Conservation (phyloP, 139 green algal species). For the Auxenochlorella protothecoides region DNA sequence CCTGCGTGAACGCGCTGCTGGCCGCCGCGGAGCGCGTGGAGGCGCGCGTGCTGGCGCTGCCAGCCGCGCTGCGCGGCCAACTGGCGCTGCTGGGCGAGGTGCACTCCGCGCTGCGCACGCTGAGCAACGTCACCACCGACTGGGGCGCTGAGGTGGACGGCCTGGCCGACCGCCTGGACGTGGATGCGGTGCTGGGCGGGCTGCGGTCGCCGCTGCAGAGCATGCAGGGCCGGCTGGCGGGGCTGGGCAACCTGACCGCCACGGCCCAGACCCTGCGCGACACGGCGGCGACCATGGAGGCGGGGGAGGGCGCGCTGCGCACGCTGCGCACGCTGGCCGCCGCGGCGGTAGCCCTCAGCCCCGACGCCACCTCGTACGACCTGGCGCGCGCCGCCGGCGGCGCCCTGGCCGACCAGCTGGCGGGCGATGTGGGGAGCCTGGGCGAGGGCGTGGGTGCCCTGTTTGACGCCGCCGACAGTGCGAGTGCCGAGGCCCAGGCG, state of each 20-base stretch:
- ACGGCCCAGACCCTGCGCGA: neutral
- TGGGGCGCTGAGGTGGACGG: neutral
- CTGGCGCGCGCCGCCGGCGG: neutral
- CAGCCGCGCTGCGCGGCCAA: neutral
- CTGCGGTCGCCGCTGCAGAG: neutral
- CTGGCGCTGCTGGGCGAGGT: neutral
- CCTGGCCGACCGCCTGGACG: neutral
- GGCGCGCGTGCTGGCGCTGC: slow-evolving; percentile 9
- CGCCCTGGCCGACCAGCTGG: neutral
- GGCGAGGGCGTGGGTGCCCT: too few species aligned
- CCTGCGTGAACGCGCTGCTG: slow-evolving; percentile 10
- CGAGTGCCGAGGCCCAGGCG: too few species aligned
- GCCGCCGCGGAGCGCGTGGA: slow-evolving; percentile 4
- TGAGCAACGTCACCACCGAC: neutral
- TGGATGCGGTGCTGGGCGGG: neutral
- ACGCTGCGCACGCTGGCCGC: neutral
- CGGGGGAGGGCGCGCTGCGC: neutral
- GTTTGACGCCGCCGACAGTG: too few species aligned
- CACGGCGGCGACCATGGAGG: neutral
- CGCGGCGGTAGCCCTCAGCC: too few species aligned
- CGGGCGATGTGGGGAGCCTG: neutral
- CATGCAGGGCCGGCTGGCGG: neutral
- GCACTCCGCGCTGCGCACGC: neutral
- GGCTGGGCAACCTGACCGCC: neutral
- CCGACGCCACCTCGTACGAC: too few species aligned